Percentiles rank a stretch among this genome's conserved stretches.
These are phyloP conservation scores for Fallopia convolvulus DNA, from an alignment of 148 eudicot genomes.

Conservation along the genomic window DNA sequence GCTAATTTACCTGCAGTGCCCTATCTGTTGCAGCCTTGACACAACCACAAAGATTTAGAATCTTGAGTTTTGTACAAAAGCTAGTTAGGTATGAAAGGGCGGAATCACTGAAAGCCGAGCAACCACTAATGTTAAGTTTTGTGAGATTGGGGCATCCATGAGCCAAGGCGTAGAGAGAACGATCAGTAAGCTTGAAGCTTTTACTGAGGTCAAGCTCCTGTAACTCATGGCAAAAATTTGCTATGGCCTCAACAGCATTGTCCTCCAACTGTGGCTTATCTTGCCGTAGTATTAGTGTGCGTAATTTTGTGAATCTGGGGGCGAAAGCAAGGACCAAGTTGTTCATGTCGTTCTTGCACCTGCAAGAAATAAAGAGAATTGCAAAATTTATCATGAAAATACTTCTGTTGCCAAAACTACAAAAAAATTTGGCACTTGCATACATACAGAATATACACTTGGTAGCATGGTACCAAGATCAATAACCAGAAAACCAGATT, in stretches of 20 bases:
- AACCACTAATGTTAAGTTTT: conserved; percentile 82
- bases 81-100: conserved; percentile 59
- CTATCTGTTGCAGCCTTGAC: conserved; percentile 80
- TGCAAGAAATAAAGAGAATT: conserved; percentile 15
- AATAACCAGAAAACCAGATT: neutral
- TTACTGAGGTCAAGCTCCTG: conserved; percentile 88
- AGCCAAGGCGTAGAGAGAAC: conserved; percentile 73
- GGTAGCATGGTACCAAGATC: neutral
- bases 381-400: neutral
- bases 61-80: conserved; percentile 61
- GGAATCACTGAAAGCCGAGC: conserved; percentile 64
- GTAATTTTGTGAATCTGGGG: conserved; percentile 72
- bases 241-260: conserved; percentile 55
- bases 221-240: conserved; percentile 65
- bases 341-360: conserved; percentile 93
- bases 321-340: conserved; percentile 66
- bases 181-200: conserved; percentile 81
- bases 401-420: neutral
- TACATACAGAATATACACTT: neutral
- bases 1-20: conserved; percentile 59
- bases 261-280: conserved; percentile 87
- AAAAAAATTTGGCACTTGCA: neutral
- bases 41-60: conserved; percentile 85
- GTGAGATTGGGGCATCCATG: conserved; percentile 75
- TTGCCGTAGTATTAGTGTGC: conserved; percentile 61